Base-by-base conservation (phyloP, 352 stramenopile genomes). In the Phytophthora kernoviae region DNA sequence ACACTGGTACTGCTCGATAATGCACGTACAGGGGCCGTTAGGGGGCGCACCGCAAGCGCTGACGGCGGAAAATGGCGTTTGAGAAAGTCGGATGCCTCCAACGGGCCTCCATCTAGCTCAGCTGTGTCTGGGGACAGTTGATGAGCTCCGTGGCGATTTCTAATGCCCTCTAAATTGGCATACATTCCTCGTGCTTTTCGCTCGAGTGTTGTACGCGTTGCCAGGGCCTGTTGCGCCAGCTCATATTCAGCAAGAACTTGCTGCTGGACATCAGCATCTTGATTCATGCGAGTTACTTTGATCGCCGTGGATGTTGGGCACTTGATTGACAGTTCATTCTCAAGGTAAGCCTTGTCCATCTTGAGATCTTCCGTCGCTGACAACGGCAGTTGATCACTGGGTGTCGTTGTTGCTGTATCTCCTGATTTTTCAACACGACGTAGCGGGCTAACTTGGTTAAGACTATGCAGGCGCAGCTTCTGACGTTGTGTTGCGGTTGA, bases 261-360 rank as follows among this genome's bases (percentile, higher is more conserved):
- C 6, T 58, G 42, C 14, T 77, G 65, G n/a, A 87, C 65, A 14
- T 68, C 66, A 4, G 12, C 45, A 27, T 86, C 61, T 44, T 43
- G 52, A 42, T 37, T 72, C 6, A 12, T 43, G 18, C 41, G 43
- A 55, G 18, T 41, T 45, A 26, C n/a, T 4, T 20, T 64, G 2
- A 41, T 18, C 27, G 53, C 68, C 5, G 69, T 66, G 22, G 47
- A 44, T 8, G 62, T 57, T 17, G 68, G 68, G 18, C 75, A 73
- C 4, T 58, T 69, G 43, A 83, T 84, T 4, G 69, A 70, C 2
- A 88, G 73, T 21, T 88, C 76, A 5, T 78, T 69, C 46, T 88
- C 74, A 18, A 90, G 58, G 39, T 90, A 88, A 15, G 67, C 43
- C 15, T 83, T 83, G 59, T 86, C 74, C 72, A 87, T 87, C 36